phyloP scores from a whole-genome alignment of 352 stramenopile genomes.

The Phytophthora pini region DNA sequence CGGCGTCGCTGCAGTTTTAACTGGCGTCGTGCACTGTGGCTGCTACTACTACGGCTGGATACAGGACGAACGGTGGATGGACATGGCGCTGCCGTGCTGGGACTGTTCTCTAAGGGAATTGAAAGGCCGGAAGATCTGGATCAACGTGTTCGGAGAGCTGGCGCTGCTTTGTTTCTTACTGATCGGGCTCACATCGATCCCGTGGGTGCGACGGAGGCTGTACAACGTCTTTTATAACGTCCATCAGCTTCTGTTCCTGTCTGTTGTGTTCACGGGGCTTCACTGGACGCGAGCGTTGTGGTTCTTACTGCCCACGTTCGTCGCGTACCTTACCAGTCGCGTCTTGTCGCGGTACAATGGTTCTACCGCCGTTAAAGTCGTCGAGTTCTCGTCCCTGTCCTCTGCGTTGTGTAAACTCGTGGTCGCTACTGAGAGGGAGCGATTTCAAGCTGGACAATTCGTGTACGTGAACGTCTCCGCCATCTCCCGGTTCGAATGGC shows the following conservation, averaged over 20 bases:
- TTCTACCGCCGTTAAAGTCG: conserved; percentile 21
- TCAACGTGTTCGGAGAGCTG: conserved; percentile 58
- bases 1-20: conserved; percentile 41
- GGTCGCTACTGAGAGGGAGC: conserved; percentile 11
- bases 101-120: conserved; percentile 38
- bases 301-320: conserved; percentile 43
- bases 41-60: conserved; percentile 46
- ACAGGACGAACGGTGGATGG: conserved; percentile 23
- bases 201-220: conserved; percentile 42
- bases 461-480: conserved; percentile 53
- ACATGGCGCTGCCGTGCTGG: conserved; percentile 48
- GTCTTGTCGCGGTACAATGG: conserved; percentile 40
- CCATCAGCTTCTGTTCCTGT: conserved; percentile 54
- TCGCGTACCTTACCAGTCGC: conserved; percentile 46
- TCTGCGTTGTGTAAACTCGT: conserved; percentile 42
- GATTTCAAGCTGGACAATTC: conserved; percentile 46
- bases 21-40: conserved; percentile 36
- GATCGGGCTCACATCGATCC: conserved; percentile 48
- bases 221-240: conserved; percentile 56
- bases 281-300: conserved; percentile 41
- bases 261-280: conserved; percentile 42
- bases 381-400: conserved; percentile 32
- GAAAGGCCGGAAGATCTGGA: conserved; percentile 38
- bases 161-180: conserved; percentile 46
- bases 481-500: conserved; percentile 52